phyloP scores from a whole-genome alignment of 2,329 filamentous ascomycete genomes.

The Pseudocercospora fuligena region DNA sequence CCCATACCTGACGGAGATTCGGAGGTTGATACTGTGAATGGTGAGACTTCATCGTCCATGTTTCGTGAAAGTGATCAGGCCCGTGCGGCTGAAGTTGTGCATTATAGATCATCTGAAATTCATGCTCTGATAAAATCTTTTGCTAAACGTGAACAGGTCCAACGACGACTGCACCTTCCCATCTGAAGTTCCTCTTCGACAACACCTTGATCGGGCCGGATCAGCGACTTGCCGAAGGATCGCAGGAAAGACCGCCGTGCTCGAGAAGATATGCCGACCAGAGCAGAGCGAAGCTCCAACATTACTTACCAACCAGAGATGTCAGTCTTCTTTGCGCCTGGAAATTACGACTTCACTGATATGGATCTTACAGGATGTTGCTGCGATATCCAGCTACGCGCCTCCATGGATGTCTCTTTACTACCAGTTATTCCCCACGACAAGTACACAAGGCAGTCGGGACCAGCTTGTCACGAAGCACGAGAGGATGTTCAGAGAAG shows the following conservation, averaged over 20 bases:
- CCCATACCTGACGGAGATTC: constrained; percentile 10
- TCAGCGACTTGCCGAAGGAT: constrained; percentile 14
- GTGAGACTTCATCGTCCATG: background rate
- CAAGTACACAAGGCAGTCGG: constrained; percentile 24
- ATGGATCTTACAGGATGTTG: constrained; percentile 22
- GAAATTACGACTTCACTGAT: background rate
- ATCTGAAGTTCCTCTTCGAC: constrained; percentile 40
- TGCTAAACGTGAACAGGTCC: constrained; percentile 18
- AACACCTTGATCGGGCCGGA: constrained; percentile 37
- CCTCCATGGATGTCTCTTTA: constrained; percentile 38
- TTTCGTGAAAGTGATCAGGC: background rate
- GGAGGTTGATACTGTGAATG: constrained; percentile 6
- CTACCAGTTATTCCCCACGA: constrained; percentile 33
- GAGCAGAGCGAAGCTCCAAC: constrained; percentile 30
- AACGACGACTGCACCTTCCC: constrained; percentile 34
- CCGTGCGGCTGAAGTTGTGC: background rate
- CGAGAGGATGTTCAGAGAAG: constrained; percentile 31
- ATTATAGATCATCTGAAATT: background rate
- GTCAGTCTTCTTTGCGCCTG: background rate
- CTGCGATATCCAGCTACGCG: constrained; percentile 30
- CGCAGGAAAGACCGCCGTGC: constrained; percentile 12
- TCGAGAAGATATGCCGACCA: constrained; percentile 25
- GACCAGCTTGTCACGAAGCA: constrained; percentile 36
- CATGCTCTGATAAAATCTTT: background rate
- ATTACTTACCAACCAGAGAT: constrained; percentile 34